Percentiles rank a stretch among this genome's conserved stretches.
Conservation (phyloP, 805 yeast genomes). For the Metschnikowia noctiluminum region DNA sequence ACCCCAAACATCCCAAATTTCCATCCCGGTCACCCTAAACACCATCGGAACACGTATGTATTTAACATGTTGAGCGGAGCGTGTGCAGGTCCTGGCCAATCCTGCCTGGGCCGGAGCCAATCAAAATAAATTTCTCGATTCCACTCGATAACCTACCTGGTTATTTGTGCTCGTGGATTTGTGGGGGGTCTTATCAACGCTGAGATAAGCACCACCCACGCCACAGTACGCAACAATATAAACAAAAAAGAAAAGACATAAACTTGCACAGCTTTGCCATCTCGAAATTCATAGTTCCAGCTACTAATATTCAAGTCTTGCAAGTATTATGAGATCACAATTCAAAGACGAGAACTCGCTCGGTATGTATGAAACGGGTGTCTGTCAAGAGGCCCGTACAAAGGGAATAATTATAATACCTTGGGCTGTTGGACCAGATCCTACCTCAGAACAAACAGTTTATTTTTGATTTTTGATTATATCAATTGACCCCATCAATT, state of each 20-base stretch:
- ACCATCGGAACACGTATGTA: not conserved
- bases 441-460: no score
- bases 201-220: slow-evolving; percentile 3
- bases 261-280: not conserved
- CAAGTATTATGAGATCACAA: slow-evolving; percentile 71
- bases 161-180: slow-evolving; percentile 3
- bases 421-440: no score
- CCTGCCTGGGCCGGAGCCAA: no score
- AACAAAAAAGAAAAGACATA: not conserved
- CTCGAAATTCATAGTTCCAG: not conserved
- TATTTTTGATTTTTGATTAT: no score
- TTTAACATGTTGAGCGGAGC: not conserved
- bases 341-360: slow-evolving; percentile 95
- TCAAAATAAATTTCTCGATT: no score
- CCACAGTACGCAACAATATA: slow-evolving; percentile 1
- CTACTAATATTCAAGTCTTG: slow-evolving; percentile 2
- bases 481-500: no score
- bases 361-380: slow-evolving; percentile 48
- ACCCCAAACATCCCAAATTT: no score
- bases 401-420: no score
- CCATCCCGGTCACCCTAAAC: not conserved
- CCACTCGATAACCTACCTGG: not conserved
- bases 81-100: no score
- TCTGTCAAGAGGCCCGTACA: no score
- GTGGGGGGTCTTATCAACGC: slow-evolving; percentile 7